Evolutionary conservation across 345 rosid species (phyloP).

Genomic region (Fremontodendron californicum): DNA sequence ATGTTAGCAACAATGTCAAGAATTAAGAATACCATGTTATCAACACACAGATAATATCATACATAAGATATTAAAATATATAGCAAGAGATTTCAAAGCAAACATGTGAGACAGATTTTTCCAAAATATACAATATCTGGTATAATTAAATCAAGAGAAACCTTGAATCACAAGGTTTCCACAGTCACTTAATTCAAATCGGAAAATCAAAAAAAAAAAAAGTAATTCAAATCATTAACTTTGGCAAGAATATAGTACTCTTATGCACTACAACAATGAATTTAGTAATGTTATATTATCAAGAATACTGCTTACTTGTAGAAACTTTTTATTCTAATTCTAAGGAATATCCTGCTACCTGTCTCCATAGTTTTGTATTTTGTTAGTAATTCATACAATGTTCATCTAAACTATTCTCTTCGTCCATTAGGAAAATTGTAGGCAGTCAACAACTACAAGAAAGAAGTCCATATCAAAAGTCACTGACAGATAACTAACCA

Average conservation of each 20-base stretch:
- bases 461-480: background rate
- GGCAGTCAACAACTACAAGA: background rate
- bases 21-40: background rate
- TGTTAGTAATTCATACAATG: background rate
- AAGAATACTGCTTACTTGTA: background rate
- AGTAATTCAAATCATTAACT: background rate
- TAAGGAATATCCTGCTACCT: background rate
- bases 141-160: background rate
- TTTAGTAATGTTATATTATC: background rate
- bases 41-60: background rate
- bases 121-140: background rate
- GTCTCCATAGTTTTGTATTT: background rate
- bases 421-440: background rate
- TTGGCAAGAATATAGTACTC: background rate
- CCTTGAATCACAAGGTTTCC: background rate
- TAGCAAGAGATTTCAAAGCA: background rate
- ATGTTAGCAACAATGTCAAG: background rate
- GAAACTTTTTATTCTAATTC: background rate
- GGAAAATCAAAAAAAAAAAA: background rate
- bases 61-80: background rate
- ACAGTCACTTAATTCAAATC: background rate
- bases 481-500: background rate
- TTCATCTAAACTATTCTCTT: background rate
- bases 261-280: background rate
- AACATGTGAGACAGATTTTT: background rate